Evolutionary conservation across 108 stramenopile species (phyloP), one percentile per base, ranked within the genome.

Genomic region (Skeletonema grethae): DNA sequence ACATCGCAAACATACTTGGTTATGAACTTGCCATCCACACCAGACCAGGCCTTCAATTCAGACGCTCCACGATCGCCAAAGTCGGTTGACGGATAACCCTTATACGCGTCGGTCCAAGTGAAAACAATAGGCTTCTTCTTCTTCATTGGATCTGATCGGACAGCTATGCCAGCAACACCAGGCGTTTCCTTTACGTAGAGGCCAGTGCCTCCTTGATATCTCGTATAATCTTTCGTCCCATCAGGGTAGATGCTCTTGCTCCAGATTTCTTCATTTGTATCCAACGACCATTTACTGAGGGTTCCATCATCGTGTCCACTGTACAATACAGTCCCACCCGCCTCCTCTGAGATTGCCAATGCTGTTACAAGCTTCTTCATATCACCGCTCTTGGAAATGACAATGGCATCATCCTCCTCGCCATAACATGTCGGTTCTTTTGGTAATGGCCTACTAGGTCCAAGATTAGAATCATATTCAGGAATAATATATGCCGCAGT

Each of bases 301-400:
- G 76, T 82, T 7, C 81, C 81, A 62, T 82, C 76, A 50, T 67
- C 57, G 55, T 77, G 76, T 29, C 76, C 81, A 13, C 71, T 67
- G 29, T 77, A 82, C 31, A 82, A 28, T 25, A 82, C 48, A 22
- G 72, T 34, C 13, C 75, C 71, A 77, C 55, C 61, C 24, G 73
- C 81, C 41, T 78, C 81, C 55, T 73, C 76, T 3, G 76, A n/a
- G 0, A 82, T 58, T 3, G 70, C 81, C 65, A 82, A 38, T 15
- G 38, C 70, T 31, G 81, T 82, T 6, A 82, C 76, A 16, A 72
- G 29, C 45, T 77, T 75, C 6, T 82, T 63, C 50, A 1, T 38
- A 9, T 75, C 32, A 0, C 15, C 46, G 41, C 63, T 50, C 6
- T 29, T 34, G 3, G 61, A 73, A 11, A 82, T 18, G 15, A 61